Base-by-base conservation (phyloP, 2,329 filamentous ascomycete species). In the Emmonsia crescens region DNA sequence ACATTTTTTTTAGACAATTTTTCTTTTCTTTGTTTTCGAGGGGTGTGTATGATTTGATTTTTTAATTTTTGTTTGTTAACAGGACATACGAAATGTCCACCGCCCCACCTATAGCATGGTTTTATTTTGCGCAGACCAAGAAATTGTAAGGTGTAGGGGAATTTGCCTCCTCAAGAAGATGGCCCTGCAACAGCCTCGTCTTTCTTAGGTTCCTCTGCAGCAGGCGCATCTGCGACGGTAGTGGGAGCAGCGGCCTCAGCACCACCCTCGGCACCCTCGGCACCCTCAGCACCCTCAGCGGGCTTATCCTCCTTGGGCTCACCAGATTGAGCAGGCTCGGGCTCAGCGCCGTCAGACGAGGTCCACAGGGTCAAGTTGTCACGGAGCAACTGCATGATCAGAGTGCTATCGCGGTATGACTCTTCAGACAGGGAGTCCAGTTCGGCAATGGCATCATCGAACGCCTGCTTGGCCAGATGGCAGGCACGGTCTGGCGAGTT, bases 281-380 rank as follows among this genome's bases (percentile, higher is more conserved):
- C 49, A 52, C n/a, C 51, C 14, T 75, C 66, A 60, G 73, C 79
- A 64, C 76, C 74, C 67, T 81, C 68, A 63, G 80, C 78, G 66
- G 81, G 69, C 75, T 82, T 82, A 62, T 82, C 77, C 73, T 89
- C 86, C 81, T 87, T 86, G 70, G 83, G 78, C 67, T 83, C 80
- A n/a, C 36, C 64, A 64, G 81, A 80, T 65, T 83, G 77, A 62
- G 80, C 69, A 61, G 80, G 81, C 66, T 86, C 80, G 62, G 80
- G 70, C 78, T 96, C 93, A 72, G 82, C 86, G 71, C 85, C 89
- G 76, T 96, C 92, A 64, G 91, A 95, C 70, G 92, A 96, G 71
- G 92, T 96, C 92, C 92, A 96, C 78, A 96, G 88, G 68, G 92
- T 96, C 67, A 97, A 84, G 85, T 96, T 97, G 83, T 96, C 93